Percentiles rank a stretch among this genome's conserved stretches.
These are phyloP conservation scores for Diaporthe citriasiana DNA, from an alignment of 2,329 filamentous ascomycete species.

Conservation along the genomic window DNA sequence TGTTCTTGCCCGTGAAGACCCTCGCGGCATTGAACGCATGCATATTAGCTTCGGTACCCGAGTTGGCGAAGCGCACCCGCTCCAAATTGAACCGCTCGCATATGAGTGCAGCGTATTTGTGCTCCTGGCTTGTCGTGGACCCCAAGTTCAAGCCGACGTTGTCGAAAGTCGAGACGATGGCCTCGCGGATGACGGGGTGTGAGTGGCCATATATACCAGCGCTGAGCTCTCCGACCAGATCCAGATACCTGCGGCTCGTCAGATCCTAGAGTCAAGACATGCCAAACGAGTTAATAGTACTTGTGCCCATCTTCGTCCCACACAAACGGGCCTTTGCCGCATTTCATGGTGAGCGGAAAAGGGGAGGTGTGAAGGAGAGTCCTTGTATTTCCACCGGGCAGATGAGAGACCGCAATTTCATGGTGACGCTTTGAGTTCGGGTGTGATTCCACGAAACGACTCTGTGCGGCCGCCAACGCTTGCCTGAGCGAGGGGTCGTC, in stretches of 20 bases:
- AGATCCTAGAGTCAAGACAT: not conserved
- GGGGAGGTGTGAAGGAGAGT: constrained; percentile 54
- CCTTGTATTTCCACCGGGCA: constrained; percentile 51
- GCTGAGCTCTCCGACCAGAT: constrained; percentile 74
- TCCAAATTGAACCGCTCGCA: constrained; percentile 68
- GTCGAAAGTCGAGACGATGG: constrained; percentile 61
- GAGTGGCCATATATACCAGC: constrained; percentile 78
- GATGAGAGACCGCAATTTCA: constrained; percentile 8
- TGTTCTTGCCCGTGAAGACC: constrained; percentile 58
- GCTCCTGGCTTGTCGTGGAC: constrained; percentile 65
- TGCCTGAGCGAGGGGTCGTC: not conserved
- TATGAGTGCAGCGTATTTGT: constrained; percentile 64
- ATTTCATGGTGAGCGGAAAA: constrained; percentile 59
- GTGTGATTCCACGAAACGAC: constrained; percentile 1
- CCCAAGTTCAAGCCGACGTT: constrained; percentile 68
- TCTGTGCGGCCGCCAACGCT: constrained; percentile 4
- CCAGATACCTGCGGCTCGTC: constrained; percentile 61
- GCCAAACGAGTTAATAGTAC: constrained; percentile 41
- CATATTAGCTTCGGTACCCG: constrained; percentile 75
- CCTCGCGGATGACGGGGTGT: constrained; percentile 64
- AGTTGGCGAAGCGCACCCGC: constrained; percentile 73
- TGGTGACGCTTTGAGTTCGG: constrained; percentile 2
- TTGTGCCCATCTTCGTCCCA: constrained; percentile 58
- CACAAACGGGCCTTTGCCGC: constrained; percentile 53
- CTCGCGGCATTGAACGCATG: constrained; percentile 70